Base-by-base conservation (phyloP, 208 protist genomes). In the Leishmania tropica region DNA sequence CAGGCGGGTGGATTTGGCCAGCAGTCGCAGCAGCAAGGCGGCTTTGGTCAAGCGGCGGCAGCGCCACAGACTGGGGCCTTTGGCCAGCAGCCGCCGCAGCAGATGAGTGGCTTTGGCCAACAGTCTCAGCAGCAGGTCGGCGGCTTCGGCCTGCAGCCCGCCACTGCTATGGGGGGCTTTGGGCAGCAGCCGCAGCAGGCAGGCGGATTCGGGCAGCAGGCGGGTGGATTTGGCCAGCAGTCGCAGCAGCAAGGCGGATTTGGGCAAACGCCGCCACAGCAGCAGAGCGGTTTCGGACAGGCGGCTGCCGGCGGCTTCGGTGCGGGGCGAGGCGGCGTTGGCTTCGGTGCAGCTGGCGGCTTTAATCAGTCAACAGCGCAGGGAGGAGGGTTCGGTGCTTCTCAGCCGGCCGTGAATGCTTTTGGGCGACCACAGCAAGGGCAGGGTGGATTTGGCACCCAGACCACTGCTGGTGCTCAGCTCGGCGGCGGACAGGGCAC, bases 1-100 rank as follows among this genome's bases (percentile, higher is more conserved):
- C 85, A 71, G 56, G 51, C 82, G 64, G 86, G 88, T 62, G 90
- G 88, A 37, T 93, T 93, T 75, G 87, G 87, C 31, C 87, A 89
- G 54, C 74, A 76, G 68, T 21, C 48, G 8, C 71, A 31, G 28
- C 79, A 71, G 40, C 80, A 82, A 65, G 75, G 54, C 71, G 31
- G 78, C 56, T 68, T 78, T 81, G 60, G 73, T 48, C 78, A 83
- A 85, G 15, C 42, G 28, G n/a, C 15, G 13, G 47, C 42, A 40
- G 31, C 13, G 42, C 45, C 6, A 37, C 71, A 75, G 71, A 4
- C 71, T 56, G 71, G 71, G 11, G 47, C 11, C 17, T 89, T 91
- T 81, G 86, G 88, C 31, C 88, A 92, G 62, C 81, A 75, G 62
- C 85, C 75, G 64, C 79, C 81, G 62, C 82, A 85, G 35, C 77